Conservation (phyloP, 129 eudicot genomes). For the Solidago caesia region DNA sequence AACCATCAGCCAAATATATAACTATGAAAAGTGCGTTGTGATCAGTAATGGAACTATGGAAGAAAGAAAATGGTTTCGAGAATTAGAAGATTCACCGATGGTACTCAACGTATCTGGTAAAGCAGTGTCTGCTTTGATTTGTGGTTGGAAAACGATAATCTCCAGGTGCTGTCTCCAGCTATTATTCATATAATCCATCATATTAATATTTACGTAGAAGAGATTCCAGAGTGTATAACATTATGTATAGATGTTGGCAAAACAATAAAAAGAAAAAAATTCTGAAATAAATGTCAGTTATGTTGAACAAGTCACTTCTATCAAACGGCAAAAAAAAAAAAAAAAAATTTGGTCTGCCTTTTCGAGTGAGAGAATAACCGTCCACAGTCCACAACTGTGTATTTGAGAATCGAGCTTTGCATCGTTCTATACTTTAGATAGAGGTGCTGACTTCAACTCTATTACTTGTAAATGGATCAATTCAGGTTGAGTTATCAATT, state of each 20-base stretch:
- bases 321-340: too few relatives aligned
- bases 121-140: conserved; percentile 95
- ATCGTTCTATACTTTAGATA: too few relatives aligned
- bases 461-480: too few relatives aligned
- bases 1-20: not conserved
- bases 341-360: too few relatives aligned
- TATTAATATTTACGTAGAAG: not conserved
- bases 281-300: not conserved
- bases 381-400: too few relatives aligned
- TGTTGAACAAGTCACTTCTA: not conserved
- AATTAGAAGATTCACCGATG: conserved; percentile 48
- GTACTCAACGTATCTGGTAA: conserved; percentile 90
- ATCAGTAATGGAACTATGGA: not conserved
- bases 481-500: too few relatives aligned
- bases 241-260: not conserved
- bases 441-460: too few relatives aligned
- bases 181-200: conserved; percentile 14
- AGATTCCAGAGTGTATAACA: too few relatives aligned
- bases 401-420: too few relatives aligned
- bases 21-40: not conserved
- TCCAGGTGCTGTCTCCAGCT: conserved; percentile 98
- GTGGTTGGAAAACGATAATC: conserved; percentile 97
- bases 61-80: not conserved
- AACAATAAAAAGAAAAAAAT: not conserved
- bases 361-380: too few relatives aligned